Conservation (phyloP, 768 basidiomycete genomes). For the Lepiota venenata region DNA sequence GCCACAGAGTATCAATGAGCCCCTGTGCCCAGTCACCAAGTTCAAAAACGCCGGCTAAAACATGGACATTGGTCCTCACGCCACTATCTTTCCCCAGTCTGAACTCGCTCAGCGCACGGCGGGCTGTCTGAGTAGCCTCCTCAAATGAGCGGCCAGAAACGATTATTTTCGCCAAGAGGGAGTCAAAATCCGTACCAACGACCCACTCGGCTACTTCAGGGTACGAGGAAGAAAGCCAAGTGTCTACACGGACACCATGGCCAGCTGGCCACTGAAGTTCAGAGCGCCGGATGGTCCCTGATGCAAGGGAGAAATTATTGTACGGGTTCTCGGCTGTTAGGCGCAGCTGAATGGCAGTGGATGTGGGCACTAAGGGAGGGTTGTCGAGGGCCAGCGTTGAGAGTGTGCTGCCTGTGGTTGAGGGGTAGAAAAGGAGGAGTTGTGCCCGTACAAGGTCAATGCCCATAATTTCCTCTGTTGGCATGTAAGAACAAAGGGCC, state of each 20-base stretch:
- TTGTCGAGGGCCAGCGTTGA: slow-evolving; percentile 67
- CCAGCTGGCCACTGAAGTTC: slow-evolving; percentile 71
- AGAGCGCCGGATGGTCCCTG: slow-evolving; percentile 78
- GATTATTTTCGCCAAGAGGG: slow-evolving; percentile 81
- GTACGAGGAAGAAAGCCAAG: slow-evolving; percentile 77
- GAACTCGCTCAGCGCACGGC: slow-evolving; percentile 79
- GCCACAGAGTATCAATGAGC: slow-evolving; percentile 33
- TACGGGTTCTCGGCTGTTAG: slow-evolving; percentile 87
- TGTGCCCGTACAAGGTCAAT: slow-evolving; percentile 89
- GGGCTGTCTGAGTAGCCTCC: slow-evolving; percentile 80
- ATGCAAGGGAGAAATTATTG: slow-evolving; percentile 75
- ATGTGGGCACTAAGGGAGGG: slow-evolving; percentile 65
- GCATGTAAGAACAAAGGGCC: background rate
- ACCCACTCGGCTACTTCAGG: slow-evolving; percentile 16
- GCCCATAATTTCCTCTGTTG: slow-evolving; percentile 80
- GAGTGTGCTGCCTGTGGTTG: slow-evolving; percentile 50
- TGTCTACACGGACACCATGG: slow-evolving; percentile 83
- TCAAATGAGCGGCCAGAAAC: slow-evolving; percentile 79
- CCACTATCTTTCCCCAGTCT: slow-evolving; percentile 53
- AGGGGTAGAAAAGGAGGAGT: slow-evolving; percentile 73
- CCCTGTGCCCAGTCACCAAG: slow-evolving; percentile 29
- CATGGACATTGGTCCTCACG: slow-evolving; percentile 28
- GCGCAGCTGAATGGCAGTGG: slow-evolving; percentile 84
- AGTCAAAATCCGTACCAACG: slow-evolving; percentile 79
- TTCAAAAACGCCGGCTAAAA: slow-evolving; percentile 28